Conservation (phyloP, 1,284 basidiomycete genomes). For the Leccinum subrobustum region DNA sequence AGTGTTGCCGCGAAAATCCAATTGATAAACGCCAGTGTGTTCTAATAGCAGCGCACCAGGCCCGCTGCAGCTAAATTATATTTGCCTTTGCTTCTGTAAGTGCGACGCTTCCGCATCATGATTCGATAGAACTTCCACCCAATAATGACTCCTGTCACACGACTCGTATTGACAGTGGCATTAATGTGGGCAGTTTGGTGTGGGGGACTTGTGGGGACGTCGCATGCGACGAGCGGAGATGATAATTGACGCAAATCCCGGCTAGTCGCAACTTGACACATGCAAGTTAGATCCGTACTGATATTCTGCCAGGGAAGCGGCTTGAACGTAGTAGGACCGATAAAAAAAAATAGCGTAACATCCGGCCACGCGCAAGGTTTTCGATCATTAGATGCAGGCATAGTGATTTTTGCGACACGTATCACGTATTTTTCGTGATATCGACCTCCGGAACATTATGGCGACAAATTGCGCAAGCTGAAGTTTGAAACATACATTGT, state of each 20-base stretch:
- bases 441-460: not conserved
- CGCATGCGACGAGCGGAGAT: not conserved
- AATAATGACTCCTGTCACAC: not conserved
- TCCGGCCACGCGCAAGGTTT: not conserved
- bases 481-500: conserved; percentile 11
- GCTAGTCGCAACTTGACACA: not conserved
- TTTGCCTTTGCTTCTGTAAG: not conserved
- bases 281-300: not conserved
- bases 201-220: not conserved
- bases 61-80: not conserved
- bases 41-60: not conserved
- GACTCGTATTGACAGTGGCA: not conserved
- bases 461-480: not conserved
- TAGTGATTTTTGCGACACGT: not conserved
- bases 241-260: not conserved
- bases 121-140: not conserved
- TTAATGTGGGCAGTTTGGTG: not conserved
- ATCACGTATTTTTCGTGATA: not conserved
- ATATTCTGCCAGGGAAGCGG: not conserved
- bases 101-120: not conserved
- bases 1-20: not conserved
- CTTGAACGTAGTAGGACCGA: not conserved
- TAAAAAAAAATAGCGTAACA: not conserved
- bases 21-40: not conserved
- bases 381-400: not conserved